Base-by-base conservation (phyloP, 352 stramenopile genomes). In the Blastocystis hominis region DNA sequence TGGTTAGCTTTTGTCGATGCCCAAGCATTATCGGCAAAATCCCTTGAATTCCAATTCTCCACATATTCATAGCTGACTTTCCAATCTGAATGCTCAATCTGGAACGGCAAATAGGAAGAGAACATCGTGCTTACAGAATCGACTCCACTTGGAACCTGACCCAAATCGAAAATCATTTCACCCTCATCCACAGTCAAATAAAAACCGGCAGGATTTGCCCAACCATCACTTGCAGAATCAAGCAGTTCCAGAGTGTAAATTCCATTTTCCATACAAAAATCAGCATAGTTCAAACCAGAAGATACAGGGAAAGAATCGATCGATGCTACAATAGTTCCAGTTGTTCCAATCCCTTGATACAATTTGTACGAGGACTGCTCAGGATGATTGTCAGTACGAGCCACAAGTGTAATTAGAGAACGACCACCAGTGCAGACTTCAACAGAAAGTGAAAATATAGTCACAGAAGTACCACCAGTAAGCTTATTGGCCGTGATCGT, bases 401-500 rank as follows among this genome's bases (percentile, higher is more conserved):
- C 68, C 24, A 78, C 68, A 30, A 78, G 47, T 17, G 68, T 78
- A 46, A 78, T 59, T 15, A 78, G 68, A 55, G 17, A 38, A 15
- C 62, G 59, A 40, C 64, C 64, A 30, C 64, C 64, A 50, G 24
- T 54, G 47, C 64, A 76, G 15, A 76, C 24, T 7, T 36, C 30
- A 20, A 86, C 42, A 17, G 75, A 6, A 7, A 86, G 36, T 15
- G 66, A 47, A 4, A 76, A n/a, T 5, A 17, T 55, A 4, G 53
- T 50, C 1, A 86, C 50, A 9, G 34, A 17, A 2, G 53, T 13
- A 36, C 55, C 34, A 36, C 36, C 42, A 55, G 2, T 55, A 3
- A 76, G 17, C 66, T 84, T 84, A 1, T n/a, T 84, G 44, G 72
- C 72, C 17, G 72, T 84, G 59, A 84, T 84, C 17, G 72, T 70